Evolutionary conservation across 306 rosid genomes (phyloP).

Genomic region (Cucurbita moschata): DNA sequence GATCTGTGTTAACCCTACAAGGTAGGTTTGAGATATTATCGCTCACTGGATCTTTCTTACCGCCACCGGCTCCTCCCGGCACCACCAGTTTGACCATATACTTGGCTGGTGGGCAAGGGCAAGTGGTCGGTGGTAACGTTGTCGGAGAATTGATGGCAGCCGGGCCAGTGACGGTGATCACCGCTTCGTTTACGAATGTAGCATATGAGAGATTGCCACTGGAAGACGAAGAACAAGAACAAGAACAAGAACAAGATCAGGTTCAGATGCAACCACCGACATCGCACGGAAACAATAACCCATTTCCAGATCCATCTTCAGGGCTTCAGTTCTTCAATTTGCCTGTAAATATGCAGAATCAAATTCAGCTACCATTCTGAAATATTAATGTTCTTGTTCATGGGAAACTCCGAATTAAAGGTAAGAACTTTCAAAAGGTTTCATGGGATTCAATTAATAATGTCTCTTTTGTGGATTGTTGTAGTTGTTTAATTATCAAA

Average conservation of each 20-base stretch:
- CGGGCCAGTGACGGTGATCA: constrained; percentile 73
- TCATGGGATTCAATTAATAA: constrained; percentile 11
- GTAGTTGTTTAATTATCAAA: not conserved
- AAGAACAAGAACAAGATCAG: not conserved
- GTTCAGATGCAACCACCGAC: constrained; percentile 34
- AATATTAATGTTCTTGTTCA: not conserved
- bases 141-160: constrained; percentile 77
- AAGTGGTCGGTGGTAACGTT: constrained; percentile 79
- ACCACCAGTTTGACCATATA: constrained; percentile 65
- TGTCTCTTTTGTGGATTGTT: not conserved
- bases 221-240: constrained; percentile 40
- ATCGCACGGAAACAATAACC: constrained; percentile 23
- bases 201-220: constrained; percentile 73
- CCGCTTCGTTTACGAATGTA: constrained; percentile 73
- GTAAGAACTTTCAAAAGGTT: constrained; percentile 46
- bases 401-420: constrained; percentile 18
- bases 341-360: constrained; percentile 68
- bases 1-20: constrained; percentile 53
- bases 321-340: constrained; percentile 71
- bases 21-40: constrained; percentile 90
- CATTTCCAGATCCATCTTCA: constrained; percentile 47
- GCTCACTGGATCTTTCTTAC: constrained; percentile 65
- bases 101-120: constrained; percentile 74
- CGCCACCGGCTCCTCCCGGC: constrained; percentile 88
- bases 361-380: constrained; percentile 51